A percentile compares a stretch with the other conserved stretches of the same genome.
phyloP scores from a whole-genome alignment of 1,284 basidiomycete genomes.

The Flammula alnicola region DNA sequence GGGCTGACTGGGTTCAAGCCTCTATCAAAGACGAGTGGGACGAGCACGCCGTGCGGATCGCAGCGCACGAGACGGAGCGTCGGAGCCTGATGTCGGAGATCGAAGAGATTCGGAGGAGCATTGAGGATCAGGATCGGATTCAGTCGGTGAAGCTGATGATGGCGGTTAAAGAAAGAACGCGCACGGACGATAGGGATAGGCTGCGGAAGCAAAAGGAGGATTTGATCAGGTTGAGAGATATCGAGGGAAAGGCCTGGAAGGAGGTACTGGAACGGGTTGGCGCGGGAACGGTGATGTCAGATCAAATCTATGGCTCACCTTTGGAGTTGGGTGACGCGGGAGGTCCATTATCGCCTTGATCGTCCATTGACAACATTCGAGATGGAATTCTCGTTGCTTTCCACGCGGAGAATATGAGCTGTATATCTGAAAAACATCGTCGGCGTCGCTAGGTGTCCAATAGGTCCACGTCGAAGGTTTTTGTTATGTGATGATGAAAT shows the following conservation, averaged over 20 bases:
- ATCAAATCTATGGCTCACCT: no score
- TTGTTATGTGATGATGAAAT: no score
- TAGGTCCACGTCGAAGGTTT: no score
- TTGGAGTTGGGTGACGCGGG: no score
- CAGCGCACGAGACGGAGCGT: not conserved
- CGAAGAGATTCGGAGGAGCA: not conserved
- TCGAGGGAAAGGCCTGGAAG: not conserved
- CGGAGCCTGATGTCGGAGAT: not conserved
- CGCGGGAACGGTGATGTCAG: no score
- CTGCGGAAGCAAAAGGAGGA: not conserved
- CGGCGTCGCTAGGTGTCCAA: no score
- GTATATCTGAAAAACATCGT: no score
- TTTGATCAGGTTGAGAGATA: not conserved
- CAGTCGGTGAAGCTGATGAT: not conserved
- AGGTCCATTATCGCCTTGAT: no score
- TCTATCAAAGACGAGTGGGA: not conserved
- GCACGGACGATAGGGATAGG: not conserved
- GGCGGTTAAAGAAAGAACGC: not conserved
- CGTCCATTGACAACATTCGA: no score
- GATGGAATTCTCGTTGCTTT: no score
- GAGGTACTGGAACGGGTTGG: not conserved
- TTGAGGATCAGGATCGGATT: not conserved
- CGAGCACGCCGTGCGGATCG: not conserved
- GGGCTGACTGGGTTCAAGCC: not conserved
- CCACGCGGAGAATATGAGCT: no score